These are phyloP conservation scores for Graphilbum ipis-grandicollis DNA, from an alignment of 2,329 filamentous ascomycete genomes.

Conservation along the genomic window DNA sequence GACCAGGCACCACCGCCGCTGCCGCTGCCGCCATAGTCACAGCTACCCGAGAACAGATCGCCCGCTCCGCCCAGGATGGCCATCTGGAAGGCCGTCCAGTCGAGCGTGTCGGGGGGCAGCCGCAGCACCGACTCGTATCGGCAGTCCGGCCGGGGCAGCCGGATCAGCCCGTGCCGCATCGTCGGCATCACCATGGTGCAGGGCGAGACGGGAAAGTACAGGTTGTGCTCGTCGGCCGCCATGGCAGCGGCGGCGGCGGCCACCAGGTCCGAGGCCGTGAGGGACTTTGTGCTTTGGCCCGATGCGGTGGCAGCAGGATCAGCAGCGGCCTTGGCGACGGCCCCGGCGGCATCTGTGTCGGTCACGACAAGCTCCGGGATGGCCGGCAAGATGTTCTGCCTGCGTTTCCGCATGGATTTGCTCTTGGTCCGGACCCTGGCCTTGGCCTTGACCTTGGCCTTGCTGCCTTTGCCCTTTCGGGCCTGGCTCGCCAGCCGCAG, in stretches of 20 bases:
- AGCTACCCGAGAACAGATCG: conserved; percentile 27
- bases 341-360: conserved; percentile 3
- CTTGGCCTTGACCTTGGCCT: too few relatives aligned
- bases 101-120: conserved; percentile 30
- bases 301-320: too few relatives aligned
- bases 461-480: conserved; percentile 5
- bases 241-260: not conserved
- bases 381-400: conserved; percentile 13
- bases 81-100: conserved; percentile 51
- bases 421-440: too few relatives aligned
- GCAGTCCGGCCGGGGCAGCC: conserved; percentile 26
- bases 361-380: conserved; percentile 23
- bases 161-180: conserved; percentile 38
- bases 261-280: too few relatives aligned
- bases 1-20: conserved; percentile 20
- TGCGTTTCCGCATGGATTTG: not conserved
- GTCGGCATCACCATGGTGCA: conserved; percentile 30
- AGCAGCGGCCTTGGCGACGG: too few relatives aligned
- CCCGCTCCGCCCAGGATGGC: conserved; percentile 41
- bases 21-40: conserved; percentile 19
- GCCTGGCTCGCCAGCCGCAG: conserved; percentile 6
- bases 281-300: not conserved
- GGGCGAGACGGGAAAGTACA: conserved; percentile 27
- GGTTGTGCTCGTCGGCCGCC: not conserved
- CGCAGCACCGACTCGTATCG: conserved; percentile 1